Percentiles rank a stretch among this genome's conserved stretches.
These are phyloP conservation scores for Aegilops bicornis DNA, from an alignment of 176 grass and related monocot genomes.

Conservation along the genomic window DNA sequence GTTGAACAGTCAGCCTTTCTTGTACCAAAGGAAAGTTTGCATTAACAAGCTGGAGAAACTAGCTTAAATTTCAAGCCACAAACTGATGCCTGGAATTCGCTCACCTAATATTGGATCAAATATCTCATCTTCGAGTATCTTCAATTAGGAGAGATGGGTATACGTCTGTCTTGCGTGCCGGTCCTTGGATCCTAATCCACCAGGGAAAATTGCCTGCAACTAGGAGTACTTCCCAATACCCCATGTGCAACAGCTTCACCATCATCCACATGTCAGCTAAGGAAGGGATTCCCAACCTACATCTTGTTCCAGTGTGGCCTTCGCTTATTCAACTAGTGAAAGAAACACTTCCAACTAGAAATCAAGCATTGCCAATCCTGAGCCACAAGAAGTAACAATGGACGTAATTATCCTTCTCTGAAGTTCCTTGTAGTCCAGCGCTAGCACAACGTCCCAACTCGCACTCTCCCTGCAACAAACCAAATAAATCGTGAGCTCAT, in stretches of 20 bases:
- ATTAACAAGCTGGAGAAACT: slow-evolving; percentile 23
- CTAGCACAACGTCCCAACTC: slow-evolving; percentile 73
- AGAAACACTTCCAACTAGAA: slow-evolving; percentile 25
- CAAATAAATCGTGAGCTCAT: background rate
- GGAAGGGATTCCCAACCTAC: background rate
- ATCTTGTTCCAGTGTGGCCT: background rate
- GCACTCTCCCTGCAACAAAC: slow-evolving; percentile 44
- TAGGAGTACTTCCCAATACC: background rate
- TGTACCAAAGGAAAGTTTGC: slow-evolving; percentile 23
- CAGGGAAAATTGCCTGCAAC: slow-evolving; percentile 4
- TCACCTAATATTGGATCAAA: slow-evolving; percentile 13
- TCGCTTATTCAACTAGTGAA: background rate
- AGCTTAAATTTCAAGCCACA: slow-evolving; percentile 31
- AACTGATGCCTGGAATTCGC: background rate
- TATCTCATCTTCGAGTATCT: slow-evolving; percentile 6
- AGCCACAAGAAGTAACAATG: slow-evolving; percentile 55
- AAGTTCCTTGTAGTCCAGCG: slow-evolving; percentile 65
- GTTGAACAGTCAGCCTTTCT: slow-evolving; percentile 31
- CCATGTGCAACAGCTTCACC: slow-evolving; percentile 16
- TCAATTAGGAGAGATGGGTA: background rate
- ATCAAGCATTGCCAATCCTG: slow-evolving; percentile 45
- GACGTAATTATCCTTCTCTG: slow-evolving; percentile 72
- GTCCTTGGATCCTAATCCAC: slow-evolving; percentile 10
- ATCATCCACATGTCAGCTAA: background rate
- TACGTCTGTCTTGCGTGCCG: background rate